Percentiles rank a stretch among this genome's conserved stretches.
Conservation (phyloP, 2,329 filamentous ascomycete species). For the Neonectria ditissima region DNA sequence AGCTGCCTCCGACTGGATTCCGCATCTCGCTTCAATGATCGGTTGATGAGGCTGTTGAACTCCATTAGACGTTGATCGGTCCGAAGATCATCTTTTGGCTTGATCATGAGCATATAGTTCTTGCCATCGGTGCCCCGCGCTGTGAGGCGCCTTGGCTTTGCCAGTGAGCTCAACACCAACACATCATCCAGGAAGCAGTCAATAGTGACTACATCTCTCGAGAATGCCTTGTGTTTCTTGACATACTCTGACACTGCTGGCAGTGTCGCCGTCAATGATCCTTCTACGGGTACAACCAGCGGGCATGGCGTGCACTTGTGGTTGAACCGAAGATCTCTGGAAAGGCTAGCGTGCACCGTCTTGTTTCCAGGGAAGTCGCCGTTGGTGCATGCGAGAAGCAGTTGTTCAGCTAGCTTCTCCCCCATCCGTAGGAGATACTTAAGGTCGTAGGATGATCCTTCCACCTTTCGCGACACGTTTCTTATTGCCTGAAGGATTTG, state of each 20-base stretch:
- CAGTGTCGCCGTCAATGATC: slow-evolving; percentile 83
- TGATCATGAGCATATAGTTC: slow-evolving; percentile 90
- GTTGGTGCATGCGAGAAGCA: slow-evolving; percentile 83
- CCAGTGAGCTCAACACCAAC: slow-evolving; percentile 88
- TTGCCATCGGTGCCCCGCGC: slow-evolving; percentile 91
- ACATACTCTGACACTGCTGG: slow-evolving; percentile 79
- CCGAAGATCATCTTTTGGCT: slow-evolving; percentile 96
- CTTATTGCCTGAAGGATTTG: slow-evolving; percentile 65
- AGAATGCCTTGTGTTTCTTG: slow-evolving; percentile 86
- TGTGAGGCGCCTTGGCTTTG: slow-evolving; percentile 90
- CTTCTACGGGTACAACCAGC: slow-evolving; percentile 90
- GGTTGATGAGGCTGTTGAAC: slow-evolving; percentile 98
- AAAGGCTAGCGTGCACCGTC: slow-evolving; percentile 78
- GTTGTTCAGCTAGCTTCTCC: slow-evolving; percentile 84
- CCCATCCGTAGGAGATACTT: slow-evolving; percentile 80
- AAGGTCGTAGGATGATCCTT: slow-evolving; percentile 69
- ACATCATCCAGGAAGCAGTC: slow-evolving; percentile 86
- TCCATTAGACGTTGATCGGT: slow-evolving; percentile 99
- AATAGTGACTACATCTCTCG: slow-evolving; percentile 87
- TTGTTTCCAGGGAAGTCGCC: slow-evolving; percentile 77
- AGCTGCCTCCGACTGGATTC: slow-evolving; percentile 91
- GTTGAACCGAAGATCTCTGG: slow-evolving; percentile 83
- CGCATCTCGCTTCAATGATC: slow-evolving; percentile 89
- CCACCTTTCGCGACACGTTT: slow-evolving; percentile 62
- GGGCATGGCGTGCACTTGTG: slow-evolving; percentile 84